phyloP scores from a whole-genome alignment of 495 filamentous ascomycete genomes.

The Corynascus novoguineensis region DNA sequence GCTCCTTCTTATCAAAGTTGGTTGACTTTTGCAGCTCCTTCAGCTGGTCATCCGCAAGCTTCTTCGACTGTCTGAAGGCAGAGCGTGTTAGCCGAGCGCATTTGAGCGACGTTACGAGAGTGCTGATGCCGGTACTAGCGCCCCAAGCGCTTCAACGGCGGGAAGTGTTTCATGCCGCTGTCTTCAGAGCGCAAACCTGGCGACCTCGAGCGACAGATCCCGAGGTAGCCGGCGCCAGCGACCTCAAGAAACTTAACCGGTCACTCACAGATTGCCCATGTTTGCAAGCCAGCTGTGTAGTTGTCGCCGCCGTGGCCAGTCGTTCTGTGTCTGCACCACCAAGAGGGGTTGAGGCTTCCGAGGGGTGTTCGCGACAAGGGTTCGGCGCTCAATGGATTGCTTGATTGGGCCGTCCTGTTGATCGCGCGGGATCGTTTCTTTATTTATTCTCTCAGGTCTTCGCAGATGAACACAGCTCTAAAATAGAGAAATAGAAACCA shows the following conservation, averaged over 20 bases:
- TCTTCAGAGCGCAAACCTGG: not conserved
- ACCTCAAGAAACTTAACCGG: not conserved
- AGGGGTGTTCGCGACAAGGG: conserved; percentile 11
- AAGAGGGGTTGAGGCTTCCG: not conserved
- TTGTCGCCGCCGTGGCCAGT: conserved; percentile 7
- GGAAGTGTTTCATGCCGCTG: not conserved
- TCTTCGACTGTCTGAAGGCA: conserved; percentile 75
- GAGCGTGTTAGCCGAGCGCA: conserved; percentile 11
- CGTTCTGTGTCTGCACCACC: not conserved
- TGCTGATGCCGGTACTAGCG: too few species aligned
- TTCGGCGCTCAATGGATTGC: not conserved
- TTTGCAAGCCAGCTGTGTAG: conserved; percentile 1
- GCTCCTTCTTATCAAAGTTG: conserved; percentile 98
- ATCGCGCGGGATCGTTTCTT: not conserved
- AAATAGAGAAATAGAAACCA: not conserved
- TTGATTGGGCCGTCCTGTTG: not conserved
- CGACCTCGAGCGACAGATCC: not conserved
- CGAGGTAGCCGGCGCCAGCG: not conserved
- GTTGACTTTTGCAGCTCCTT: conserved; percentile 91
- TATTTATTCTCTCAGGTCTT: not conserved
- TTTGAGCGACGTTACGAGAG: not conserved
- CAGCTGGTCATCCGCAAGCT: conserved; percentile 92
- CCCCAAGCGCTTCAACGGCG: not conserved
- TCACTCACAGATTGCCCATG: conserved; percentile 21
- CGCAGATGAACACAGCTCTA: not conserved